Evolutionary conservation across 73 alveolate genomes (phyloP), one percentile per base, ranked within the genome.

Genomic region (Halteria grandinella): DNA sequence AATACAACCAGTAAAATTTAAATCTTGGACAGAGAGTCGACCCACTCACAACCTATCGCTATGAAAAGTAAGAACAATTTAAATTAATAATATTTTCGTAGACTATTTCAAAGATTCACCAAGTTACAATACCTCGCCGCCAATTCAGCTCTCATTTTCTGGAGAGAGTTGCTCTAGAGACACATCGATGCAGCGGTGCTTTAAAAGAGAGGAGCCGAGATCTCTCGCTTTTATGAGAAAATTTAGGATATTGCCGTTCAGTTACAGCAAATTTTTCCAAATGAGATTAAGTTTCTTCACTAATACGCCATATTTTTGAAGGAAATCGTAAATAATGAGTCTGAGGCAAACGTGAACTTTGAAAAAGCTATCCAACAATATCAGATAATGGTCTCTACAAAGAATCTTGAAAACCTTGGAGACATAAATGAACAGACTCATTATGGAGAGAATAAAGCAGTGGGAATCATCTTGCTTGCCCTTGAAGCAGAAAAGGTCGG

Each of bases 41-140:
- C 28, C 24, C 32, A 6, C 51, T 44, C 2, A 20, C 29, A 14
- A 32, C 47, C 15, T 66, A 44, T 47, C 20, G 32, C 43, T 66
- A 66, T 66, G 80, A 66, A 44, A 44, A 43, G 47, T 66, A 66
- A n/a, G n/a, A n/a, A n/a, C n/a, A n/a, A n/a, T n/a, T n/a, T n/a
- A n/a, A n/a, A n/a, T n/a, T n/a, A n/a, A n/a, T n/a, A n/a, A n/a
- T n/a, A n/a, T n/a, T n/a, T n/a, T n/a, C n/a, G n/a, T n/a, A n/a
- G n/a, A n/a, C n/a, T n/a, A n/a, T 47, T 66, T 25, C 8, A 66
- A 15, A 4, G 29, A 18, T 66, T 45, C 29, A 1, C 49, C 10
- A 10, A 36, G 3, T 40, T 66, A 12, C 69, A 66, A 32, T 66
- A 25, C 47, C 12, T 36, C 21, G 47, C 80, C 7, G 80, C 69